These are phyloP conservation scores for Coleophoma eucalyptorum DNA, from an alignment of 2,329 filamentous ascomycete genomes.

Conservation along the genomic window DNA sequence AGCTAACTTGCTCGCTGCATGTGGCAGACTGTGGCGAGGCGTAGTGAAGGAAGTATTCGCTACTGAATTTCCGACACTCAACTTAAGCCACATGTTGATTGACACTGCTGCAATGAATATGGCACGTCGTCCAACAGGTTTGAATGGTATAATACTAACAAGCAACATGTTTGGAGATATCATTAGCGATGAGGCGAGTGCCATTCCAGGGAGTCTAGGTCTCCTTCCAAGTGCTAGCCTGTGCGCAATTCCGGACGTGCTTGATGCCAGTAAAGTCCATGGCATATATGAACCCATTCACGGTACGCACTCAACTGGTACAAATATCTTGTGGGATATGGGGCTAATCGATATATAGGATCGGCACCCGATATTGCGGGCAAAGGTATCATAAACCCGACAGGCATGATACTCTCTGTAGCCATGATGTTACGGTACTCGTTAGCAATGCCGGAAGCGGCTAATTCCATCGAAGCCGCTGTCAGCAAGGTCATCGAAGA, in stretches of 20 bases:
- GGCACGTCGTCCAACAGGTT: background rate
- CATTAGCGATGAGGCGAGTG: background rate
- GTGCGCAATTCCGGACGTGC: background rate
- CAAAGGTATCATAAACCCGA: slow-evolving; percentile 7
- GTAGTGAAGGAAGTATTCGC: background rate
- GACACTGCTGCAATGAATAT: slow-evolving; percentile 2
- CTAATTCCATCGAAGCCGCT: background rate
- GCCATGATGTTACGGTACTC: slow-evolving; percentile 4
- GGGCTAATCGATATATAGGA: background rate
- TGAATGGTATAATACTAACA: slow-evolving; percentile 1
- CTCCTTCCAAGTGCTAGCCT: slow-evolving; percentile 2
- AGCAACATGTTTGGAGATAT: slow-evolving; percentile 4
- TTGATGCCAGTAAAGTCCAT: background rate
- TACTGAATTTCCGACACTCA: slow-evolving; percentile 1
- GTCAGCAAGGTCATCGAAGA: slow-evolving; percentile 2
- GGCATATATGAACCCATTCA: slow-evolving; percentile 2
- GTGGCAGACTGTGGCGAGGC: slow-evolving; percentile 1
- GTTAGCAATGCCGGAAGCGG: background rate
- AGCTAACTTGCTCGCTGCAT: slow-evolving; percentile 2
- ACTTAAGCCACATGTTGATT: background rate
- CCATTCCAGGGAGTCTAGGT: slow-evolving; percentile 1
- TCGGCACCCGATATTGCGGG: slow-evolving; percentile 1
- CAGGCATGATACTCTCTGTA: slow-evolving; percentile 1
- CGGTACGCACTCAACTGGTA: background rate
- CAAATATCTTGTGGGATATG: background rate